Evolutionary conservation across 2,329 filamentous ascomycete species (phyloP).

Genomic region (Nothophaeocryptopus gaeumannii): DNA sequence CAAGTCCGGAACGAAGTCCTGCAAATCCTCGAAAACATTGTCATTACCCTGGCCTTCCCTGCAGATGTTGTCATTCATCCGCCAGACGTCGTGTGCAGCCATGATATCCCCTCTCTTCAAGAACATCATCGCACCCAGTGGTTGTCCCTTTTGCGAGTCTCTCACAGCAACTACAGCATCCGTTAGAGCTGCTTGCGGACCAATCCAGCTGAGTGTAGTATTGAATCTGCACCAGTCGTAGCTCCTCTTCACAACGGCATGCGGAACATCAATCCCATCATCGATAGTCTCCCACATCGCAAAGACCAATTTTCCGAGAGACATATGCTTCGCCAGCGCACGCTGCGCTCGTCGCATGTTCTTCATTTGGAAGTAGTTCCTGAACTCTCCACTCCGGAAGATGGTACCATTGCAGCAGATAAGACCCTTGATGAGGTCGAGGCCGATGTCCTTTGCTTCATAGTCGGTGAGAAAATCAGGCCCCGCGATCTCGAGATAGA

Average conservation of each 20-base stretch:
- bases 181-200: slow-evolving; percentile 36
- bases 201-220: slow-evolving; percentile 46
- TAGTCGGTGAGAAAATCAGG: slow-evolving; percentile 39
- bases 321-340: slow-evolving; percentile 47
- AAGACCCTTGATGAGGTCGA: slow-evolving; percentile 36
- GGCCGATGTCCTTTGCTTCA: slow-evolving; percentile 37
- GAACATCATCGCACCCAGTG: slow-evolving; percentile 48
- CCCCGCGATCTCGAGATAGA: slow-evolving; percentile 44
- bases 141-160: slow-evolving; percentile 31
- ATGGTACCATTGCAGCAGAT: slow-evolving; percentile 41
- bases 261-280: slow-evolving; percentile 37
- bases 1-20: slow-evolving; percentile 11
- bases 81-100: slow-evolving; percentile 44
- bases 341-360: slow-evolving; percentile 43
- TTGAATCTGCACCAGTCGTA: slow-evolving; percentile 50
- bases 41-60: slow-evolving; percentile 9
- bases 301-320: slow-evolving; percentile 42
- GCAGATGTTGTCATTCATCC: slow-evolving; percentile 18
- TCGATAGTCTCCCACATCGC: slow-evolving; percentile 48
- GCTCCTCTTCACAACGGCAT: slow-evolving; percentile 44
- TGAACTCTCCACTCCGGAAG: slow-evolving; percentile 40
- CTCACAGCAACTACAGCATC: slow-evolving; percentile 36
- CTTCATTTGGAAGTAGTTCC: slow-evolving; percentile 46
- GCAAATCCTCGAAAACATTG: neutral
- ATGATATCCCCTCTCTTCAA: slow-evolving; percentile 47